Evolutionary conservation across 768 basidiomycete genomes (phyloP).

Genomic region (Myochromella boudieri): DNA sequence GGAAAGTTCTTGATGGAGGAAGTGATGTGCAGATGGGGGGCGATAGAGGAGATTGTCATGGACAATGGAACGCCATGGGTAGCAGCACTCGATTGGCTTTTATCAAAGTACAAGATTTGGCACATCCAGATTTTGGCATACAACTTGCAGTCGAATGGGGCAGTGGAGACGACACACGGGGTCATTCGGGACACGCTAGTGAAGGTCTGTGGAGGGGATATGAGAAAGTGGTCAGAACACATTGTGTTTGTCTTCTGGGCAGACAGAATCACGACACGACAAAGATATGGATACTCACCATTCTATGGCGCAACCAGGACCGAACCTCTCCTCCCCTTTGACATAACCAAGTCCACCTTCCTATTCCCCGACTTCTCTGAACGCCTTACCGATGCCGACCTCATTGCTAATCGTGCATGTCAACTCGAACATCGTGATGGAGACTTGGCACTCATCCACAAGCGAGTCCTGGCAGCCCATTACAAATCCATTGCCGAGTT

Average conservation of each 20-base stretch:
- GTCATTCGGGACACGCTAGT: conserved; percentile 25
- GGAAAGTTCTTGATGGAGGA: conserved; percentile 27
- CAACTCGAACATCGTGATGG: neutral
- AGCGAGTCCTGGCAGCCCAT: neutral
- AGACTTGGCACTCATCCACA: conserved; percentile 12
- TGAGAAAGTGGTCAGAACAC: conserved; percentile 36
- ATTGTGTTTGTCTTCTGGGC: too few species aligned
- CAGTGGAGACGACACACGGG: conserved; percentile 29
- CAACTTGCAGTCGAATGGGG: conserved; percentile 41
- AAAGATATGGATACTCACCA: conserved; percentile 30
- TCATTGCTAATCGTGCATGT: neutral
- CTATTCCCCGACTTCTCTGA: too few species aligned
- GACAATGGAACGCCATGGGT: too few species aligned
- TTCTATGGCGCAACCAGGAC: conserved; percentile 32
- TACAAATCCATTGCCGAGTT: conserved; percentile 12
- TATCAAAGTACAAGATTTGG: conserved; percentile 27
- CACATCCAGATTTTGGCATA: conserved; percentile 42
- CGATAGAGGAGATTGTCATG: too few species aligned
- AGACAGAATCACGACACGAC: too few species aligned
- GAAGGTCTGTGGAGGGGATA: conserved; percentile 26
- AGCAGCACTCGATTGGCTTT: conserved; percentile 13
- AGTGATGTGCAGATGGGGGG: too few species aligned
- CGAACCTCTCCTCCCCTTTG: conserved; percentile 33
- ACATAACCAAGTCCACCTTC: conserved; percentile 23
- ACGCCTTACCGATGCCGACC: neutral